Base-by-base conservation (phyloP, 805 yeast species). In the Candida coquimbonensis region DNA sequence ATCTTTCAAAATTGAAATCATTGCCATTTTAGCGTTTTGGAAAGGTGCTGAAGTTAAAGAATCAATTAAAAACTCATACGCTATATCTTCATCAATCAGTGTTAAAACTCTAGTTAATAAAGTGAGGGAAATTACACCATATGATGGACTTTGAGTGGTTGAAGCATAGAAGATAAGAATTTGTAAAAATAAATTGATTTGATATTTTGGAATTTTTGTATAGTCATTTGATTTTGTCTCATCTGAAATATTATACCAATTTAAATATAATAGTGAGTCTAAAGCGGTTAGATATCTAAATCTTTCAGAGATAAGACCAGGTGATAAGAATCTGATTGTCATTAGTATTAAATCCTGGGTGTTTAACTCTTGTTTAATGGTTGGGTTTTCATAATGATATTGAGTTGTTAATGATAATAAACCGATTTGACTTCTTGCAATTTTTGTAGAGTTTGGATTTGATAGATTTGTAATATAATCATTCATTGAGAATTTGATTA, bases 1-100 rank as follows among this genome's bases (percentile, higher is more conserved):
- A 53, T 82, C 87, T 60, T 83, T 87, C 56, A 88, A 72, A 24
- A 87, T 78, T 5, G 82, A 78, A 16, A 87, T 73, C 34, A 80
- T 64, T 4, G 79, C 79, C 24, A 82, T 70, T 53, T 80, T 79
- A 21, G 78, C 75, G 36, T 75, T 74, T 36, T 73, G 78, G 56
- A 73, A 78, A 2, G 93, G 90, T 56, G 91, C 84, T 43, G 75
- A 69, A 27, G 69, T 66, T 42, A 91, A 67, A 0, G 88, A 72
- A 56, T 87, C 88, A 24, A 70, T 57, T 14, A 87, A 66, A 57
- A 84, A 86, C 3, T 68, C 66, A 62, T 78, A 87, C 0, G 84
- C 64, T 12, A 71, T 63, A 1, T 68, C 67, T 48, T 85, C 87
- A 0, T 81, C 76, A 31, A 80, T 62, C 19, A 74, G 59, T 9